Percentiles rank a stretch among this genome's conserved stretches.
Conservation (phyloP, 441 rosid genomes). For the Euphorbia schlechtendalii region DNA sequence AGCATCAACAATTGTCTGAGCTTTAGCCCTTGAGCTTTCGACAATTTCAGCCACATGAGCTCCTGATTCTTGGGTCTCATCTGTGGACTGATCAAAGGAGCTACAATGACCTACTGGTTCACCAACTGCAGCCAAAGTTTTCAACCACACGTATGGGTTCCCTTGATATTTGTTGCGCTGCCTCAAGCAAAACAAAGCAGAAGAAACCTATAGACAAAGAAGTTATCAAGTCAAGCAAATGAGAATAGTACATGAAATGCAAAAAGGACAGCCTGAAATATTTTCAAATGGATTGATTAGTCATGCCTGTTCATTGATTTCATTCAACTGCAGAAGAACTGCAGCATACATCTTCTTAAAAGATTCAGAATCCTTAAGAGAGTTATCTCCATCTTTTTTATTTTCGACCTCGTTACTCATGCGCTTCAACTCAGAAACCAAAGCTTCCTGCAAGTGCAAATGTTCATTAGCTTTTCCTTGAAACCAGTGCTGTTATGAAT, state of each 20-base stretch:
- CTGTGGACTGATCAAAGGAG: constrained; percentile 21
- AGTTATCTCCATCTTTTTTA: constrained; percentile 37
- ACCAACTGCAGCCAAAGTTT: constrained; percentile 22
- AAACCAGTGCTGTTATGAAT: constrained; percentile 12
- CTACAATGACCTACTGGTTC: constrained; percentile 32
- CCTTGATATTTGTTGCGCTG: constrained; percentile 48
- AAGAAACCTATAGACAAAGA: constrained; percentile 49
- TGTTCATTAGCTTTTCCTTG: constrained; percentile 6
- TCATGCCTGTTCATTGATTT: constrained; percentile 62
- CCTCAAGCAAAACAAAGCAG: constrained; percentile 47
- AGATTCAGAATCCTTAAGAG: constrained; percentile 50
- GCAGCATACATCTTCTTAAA: constrained; percentile 62
- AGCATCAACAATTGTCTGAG: constrained; percentile 78
- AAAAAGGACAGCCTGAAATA: constrained; percentile 9
- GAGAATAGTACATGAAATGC: neutral
- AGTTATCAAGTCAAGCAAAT: constrained; percentile 11
- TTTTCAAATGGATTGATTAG: constrained; percentile 20
- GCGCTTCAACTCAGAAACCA: constrained; percentile 49
- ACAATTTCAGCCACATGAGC: constrained; percentile 71
- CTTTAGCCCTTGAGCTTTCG: constrained; percentile 63
- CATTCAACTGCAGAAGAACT: constrained; percentile 59
- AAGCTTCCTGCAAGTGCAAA: constrained; percentile 43
- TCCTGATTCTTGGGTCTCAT: constrained; percentile 53
- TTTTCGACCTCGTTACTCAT: constrained; percentile 45
- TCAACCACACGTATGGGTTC: constrained; percentile 33